Conservation (phyloP, 495 filamentous ascomycete species). For the Neurospora pannonica region DNA sequence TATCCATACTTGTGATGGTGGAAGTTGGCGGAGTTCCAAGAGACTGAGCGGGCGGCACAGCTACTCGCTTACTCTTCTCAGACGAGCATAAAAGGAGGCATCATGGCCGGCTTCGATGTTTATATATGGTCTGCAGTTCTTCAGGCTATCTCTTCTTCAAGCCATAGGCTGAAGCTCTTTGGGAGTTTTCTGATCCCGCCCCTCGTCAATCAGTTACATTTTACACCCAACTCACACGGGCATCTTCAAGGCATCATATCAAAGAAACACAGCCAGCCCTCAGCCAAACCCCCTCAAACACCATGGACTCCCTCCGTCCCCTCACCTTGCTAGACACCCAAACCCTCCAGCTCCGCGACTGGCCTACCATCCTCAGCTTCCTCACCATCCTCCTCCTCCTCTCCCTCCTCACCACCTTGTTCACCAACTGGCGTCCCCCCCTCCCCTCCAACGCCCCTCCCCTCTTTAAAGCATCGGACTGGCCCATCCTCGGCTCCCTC, state of each 20-base stretch:
- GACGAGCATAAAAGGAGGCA: neutral
- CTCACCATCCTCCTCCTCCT: neutral
- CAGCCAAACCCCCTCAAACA: neutral
- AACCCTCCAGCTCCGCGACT: neutral
- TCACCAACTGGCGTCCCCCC: slow-evolving; percentile 12
- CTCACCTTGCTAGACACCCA: neutral
- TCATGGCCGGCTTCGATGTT: neutral
- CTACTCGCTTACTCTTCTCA: neutral
- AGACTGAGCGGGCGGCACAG: neutral
- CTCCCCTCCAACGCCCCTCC: neutral
- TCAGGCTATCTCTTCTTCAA: neutral
- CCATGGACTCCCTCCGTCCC: neutral
- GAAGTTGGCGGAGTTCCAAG: neutral
- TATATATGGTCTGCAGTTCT: neutral
- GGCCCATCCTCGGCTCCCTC: slow-evolving; percentile 13
- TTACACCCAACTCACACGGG: too few relatives aligned
- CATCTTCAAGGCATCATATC: neutral
- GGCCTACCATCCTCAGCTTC: neutral
- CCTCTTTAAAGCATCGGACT: slow-evolving; percentile 8
- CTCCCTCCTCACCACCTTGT: slow-evolving; percentile 1
- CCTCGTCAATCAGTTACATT: too few relatives aligned
- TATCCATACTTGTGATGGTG: neutral
- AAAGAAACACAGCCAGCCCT: neutral
- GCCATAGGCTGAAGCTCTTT: neutral
- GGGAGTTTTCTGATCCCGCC: neutral